Evolutionary conservation across 495 filamentous ascomycete genomes (phyloP), one percentile per base, ranked within the genome.

Genomic region (Tricharina praecox): DNA sequence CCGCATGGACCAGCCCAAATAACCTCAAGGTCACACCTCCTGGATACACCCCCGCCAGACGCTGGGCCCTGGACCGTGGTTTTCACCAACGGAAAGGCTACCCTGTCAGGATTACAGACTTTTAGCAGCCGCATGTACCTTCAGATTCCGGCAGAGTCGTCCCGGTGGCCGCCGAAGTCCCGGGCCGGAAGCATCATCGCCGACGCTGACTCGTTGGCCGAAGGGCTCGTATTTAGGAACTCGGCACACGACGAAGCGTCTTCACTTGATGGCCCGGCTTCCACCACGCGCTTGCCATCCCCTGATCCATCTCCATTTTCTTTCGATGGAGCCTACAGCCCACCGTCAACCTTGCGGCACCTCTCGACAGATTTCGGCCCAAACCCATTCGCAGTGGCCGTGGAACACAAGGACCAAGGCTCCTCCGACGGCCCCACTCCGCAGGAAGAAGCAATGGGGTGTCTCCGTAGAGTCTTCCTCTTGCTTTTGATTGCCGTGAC

Each of bases 1-100:
- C 43, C 35, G 34, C 53, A 51, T 8, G 30, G 35, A 3, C 13
- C 33, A 15, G 25, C 28, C 21, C 28, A 23, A 11, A 46, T 46
- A 13, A 23, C 20, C 2, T 46, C 43, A 11, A 10, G 43, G 35
- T 19, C 39, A 4, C 8, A 34, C 13, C 19, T 33, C 23, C 28
- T 33, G 5, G 13, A 32, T 13, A 13, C 28, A 32, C 28, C 28
- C 5, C 7, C 13, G 5, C 28, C 13, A 15, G 34, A 37, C 8
- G 4, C 34, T 9, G 34, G 34, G 4, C 9, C 34, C 5, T 46
- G 43, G 43, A 11, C 25, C 4, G 25, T 46, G 9, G 26, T 28
- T 5, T 21, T 46, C 28, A 35, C 18, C 10, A 32, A 46, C 24
- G 26, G 24, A 35, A 33, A 11, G 20, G 43, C 43, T 4, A 33